Base-by-base conservation (phyloP, 352 stramenopile species). In the Phytopythium montanum region DNA sequence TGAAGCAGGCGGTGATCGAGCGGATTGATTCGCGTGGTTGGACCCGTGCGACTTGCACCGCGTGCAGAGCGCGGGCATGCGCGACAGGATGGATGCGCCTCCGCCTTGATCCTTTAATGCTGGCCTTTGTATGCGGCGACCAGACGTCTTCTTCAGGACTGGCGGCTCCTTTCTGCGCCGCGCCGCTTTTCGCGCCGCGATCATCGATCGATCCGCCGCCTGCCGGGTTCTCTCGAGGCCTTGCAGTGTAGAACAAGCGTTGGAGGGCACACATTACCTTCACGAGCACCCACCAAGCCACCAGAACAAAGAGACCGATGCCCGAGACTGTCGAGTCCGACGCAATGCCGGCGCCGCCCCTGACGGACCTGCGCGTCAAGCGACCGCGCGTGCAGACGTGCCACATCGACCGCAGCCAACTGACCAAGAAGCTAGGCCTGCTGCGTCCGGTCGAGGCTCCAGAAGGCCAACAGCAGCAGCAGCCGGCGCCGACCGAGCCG, bases 401-500 rank as follows among this genome's bases (percentile, higher is more conserved):
- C 10, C 51, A 13, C 16, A 56, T 56, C n/a, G 51, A 56, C 51
- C 51, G 51, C n/a, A n/a, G 51, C 18, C 51, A 45, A 23, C 51
- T 56, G 31, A 38, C 33, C 33, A 56, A 44, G 31, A 56, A 56
- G 33, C 51, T 56, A 6, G 51, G 51, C 0, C 51, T 56, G 19
- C 19, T 46, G n/a, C 18, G 29, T 10, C 31, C 34, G 10, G 19
- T n/a, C 51, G 31, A 46, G 19, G 10, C 18, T 13, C 51, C 51
- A 19, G 34, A 56, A 33, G 51, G n/a, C 31, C 14, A 38, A 29
- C 12, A 18, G 49, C 12, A 18, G 28, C 26, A 9, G 5, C 21
- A 4, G 16, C 14, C 48, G 48, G 25, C 23, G 21, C 18, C 54
- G 13, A 18, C 38, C 36, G 41, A 28, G n/a, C 23, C 54, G 12